Conservation (phyloP, 2,329 filamentous ascomycete genomes). For the Microdochium trichocladiopsis region DNA sequence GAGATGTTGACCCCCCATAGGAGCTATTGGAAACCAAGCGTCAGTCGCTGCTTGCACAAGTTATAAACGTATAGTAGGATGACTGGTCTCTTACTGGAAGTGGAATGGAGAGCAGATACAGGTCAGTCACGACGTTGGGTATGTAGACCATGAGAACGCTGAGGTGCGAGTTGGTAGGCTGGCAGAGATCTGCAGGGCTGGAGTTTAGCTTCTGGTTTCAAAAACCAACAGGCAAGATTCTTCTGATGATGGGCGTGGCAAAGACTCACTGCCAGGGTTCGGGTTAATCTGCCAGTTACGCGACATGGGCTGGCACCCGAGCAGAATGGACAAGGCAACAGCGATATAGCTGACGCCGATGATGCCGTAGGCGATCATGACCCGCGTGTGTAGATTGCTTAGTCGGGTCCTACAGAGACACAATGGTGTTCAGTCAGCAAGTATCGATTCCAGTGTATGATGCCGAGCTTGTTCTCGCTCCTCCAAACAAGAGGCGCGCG, state of each 20-base stretch:
- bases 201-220: constrained; percentile 1
- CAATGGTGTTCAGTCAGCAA: no score
- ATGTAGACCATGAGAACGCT: constrained; percentile 32
- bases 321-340: constrained; percentile 31
- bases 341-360: constrained; percentile 34
- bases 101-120: constrained; percentile 39
- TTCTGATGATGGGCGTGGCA: no score
- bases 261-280: constrained; percentile 32
- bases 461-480: no score
- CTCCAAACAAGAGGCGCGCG: no score
- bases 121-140: constrained; percentile 35
- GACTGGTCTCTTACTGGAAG: constrained; percentile 24
- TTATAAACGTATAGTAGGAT: not conserved
- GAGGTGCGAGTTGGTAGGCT: constrained; percentile 33
- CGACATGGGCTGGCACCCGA: constrained; percentile 35
- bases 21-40: constrained; percentile 21
- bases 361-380: constrained; percentile 32
- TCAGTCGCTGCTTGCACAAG: constrained; percentile 4
- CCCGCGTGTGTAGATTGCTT: constrained; percentile 24
- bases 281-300: constrained; percentile 43
- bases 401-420: constrained; percentile 23
- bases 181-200: constrained; percentile 24
- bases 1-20: constrained; percentile 36
- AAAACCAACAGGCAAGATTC: constrained; percentile 4
- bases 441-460: no score